Percentiles rank a stretch among this genome's conserved stretches.
These are phyloP conservation scores for Tuber indicum DNA, from an alignment of 495 filamentous ascomycete species.

Conservation along the genomic window DNA sequence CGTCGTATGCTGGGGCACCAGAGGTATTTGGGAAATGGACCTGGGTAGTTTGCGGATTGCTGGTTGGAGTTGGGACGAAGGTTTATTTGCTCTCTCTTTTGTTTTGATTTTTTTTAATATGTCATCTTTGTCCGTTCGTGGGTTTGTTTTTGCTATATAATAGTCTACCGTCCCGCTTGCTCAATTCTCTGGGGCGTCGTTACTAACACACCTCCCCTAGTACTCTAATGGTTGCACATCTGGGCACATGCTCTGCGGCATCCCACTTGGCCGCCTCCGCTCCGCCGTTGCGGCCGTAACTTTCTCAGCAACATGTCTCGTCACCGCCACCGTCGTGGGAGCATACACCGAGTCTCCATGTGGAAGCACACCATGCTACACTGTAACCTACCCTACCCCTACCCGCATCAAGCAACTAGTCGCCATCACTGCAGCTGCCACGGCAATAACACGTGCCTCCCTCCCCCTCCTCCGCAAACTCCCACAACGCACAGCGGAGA, in stretches of 20 bases:
- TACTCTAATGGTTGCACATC: conserved; percentile 54
- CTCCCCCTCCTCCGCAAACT: conserved; percentile 35
- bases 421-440: conserved; percentile 42
- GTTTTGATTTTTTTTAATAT: background rate
- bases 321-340: conserved; percentile 48
- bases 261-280: conserved; percentile 50
- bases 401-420: conserved; percentile 31
- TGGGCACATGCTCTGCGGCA: conserved; percentile 57
- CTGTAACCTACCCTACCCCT: conserved; percentile 46
- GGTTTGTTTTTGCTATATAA: background rate
- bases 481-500: conserved; percentile 17
- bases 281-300: conserved; percentile 51
- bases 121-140: background rate
- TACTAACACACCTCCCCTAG: conserved; percentile 2
- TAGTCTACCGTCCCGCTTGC: conserved; percentile 10
- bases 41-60: conserved; percentile 46
- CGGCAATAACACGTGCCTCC: conserved; percentile 39
- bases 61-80: conserved; percentile 56
- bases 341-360: conserved; percentile 42
- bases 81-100: conserved; percentile 36
- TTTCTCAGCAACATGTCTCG: conserved; percentile 52
- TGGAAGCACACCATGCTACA: conserved; percentile 48
- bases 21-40: conserved; percentile 42
- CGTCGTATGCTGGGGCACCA: conserved; percentile 44
- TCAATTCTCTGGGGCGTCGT: conserved; percentile 38